These are phyloP conservation scores for Botrytis fragariae DNA, from an alignment of 2,329 filamentous ascomycete species.

Conservation along the genomic window DNA sequence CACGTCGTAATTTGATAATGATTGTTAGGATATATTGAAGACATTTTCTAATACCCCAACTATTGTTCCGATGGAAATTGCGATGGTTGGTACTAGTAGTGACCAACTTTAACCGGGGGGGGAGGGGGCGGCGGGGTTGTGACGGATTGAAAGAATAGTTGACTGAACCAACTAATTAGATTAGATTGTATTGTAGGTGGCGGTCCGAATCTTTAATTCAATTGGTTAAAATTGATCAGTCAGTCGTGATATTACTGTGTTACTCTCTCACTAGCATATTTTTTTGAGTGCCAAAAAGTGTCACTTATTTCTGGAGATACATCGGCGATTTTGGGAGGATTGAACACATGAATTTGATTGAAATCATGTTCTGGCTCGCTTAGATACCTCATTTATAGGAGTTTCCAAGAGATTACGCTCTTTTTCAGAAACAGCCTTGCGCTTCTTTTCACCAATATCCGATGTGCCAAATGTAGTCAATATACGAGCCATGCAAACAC, in stretches of 20 bases:
- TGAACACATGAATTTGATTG: background rate
- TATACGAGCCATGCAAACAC: background rate
- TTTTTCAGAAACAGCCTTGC: background rate
- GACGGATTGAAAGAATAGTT: no score
- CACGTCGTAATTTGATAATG: no score
- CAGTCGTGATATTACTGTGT: background rate
- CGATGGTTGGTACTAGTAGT: no score
- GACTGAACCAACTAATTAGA: no score
- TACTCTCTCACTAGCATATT: background rate
- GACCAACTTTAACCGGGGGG: no score
- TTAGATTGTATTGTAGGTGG: background rate
- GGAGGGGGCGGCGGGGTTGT: no score
- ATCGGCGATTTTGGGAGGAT: background rate
- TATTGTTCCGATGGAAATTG: no score
- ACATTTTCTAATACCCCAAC: no score
- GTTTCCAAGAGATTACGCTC: background rate
- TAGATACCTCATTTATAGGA: background rate
- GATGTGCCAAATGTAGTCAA: background rate
- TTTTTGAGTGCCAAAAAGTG: background rate
- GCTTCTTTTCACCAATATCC: background rate
- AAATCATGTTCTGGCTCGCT: background rate
- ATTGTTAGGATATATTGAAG: no score
- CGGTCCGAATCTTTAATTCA: background rate
- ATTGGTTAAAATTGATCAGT: background rate
- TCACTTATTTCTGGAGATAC: background rate